A percentile compares a stretch with the other conserved stretches of the same genome.
Evolutionary conservation across 805 yeast species (phyloP).

Genomic region (Candida cerambycidarum): DNA sequence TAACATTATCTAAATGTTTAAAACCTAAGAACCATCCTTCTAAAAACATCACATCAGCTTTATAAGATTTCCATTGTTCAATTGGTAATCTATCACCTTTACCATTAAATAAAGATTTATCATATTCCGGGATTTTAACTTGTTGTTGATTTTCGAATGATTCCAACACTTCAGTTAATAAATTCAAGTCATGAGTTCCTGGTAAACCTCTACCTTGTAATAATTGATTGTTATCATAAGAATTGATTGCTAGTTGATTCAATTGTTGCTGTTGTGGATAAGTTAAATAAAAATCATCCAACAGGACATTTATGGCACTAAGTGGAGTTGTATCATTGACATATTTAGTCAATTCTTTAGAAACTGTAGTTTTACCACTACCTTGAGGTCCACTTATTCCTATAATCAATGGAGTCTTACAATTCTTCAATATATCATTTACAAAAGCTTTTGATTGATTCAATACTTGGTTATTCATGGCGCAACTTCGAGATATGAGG

Average conservation of each 20-base stretch:
- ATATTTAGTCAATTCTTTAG: conserved; percentile 38
- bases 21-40: conserved; percentile 98
- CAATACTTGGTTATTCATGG: conserved; percentile 3
- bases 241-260: conserved; percentile 23
- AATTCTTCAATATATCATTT: background rate
- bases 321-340: conserved; percentile 19
- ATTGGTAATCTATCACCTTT: conserved; percentile 68
- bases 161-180: conserved; percentile 40
- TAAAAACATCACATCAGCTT: conserved; percentile 64
- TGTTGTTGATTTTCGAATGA: conserved; percentile 23
- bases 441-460: background rate
- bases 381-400: conserved; percentile 79
- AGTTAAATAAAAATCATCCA: conserved; percentile 84
- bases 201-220: conserved; percentile 85
- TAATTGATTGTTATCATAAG: conserved; percentile 48
- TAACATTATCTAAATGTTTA: conserved; percentile 26
- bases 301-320: conserved; percentile 48
- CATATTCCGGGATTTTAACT: conserved; percentile 62
- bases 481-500: background rate
- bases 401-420: background rate
- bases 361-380: conserved; percentile 67
- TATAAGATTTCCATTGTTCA: conserved; percentile 35
- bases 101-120: conserved; percentile 70
- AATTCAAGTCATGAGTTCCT: conserved; percentile 80
- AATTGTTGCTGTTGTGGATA: conserved; percentile 57